A percentile compares a stretch with the other conserved stretches of the same genome.
Conservation (phyloP, 495 filamentous ascomycete species). For the Annulohypoxylon moriforme region DNA sequence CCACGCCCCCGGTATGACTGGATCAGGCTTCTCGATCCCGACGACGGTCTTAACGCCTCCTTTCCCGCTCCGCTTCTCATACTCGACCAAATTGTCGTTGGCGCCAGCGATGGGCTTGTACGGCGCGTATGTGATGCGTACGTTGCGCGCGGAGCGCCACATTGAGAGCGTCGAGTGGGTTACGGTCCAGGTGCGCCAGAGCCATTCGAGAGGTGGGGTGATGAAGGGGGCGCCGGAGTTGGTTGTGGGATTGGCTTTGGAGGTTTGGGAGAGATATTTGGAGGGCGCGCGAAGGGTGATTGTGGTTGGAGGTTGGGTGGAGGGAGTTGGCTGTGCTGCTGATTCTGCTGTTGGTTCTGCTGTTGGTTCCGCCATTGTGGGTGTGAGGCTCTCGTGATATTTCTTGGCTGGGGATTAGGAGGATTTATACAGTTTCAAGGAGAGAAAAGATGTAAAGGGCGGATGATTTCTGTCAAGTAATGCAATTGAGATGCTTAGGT, state of each 20-base stretch:
- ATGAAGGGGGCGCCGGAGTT: slow-evolving; percentile 49
- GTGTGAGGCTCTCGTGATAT: not conserved
- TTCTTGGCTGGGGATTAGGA: not conserved
- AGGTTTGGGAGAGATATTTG: slow-evolving; percentile 50
- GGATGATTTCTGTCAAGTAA: not conserved
- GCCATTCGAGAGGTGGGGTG: slow-evolving; percentile 68
- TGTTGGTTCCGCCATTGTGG: slow-evolving; percentile 39
- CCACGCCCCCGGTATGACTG: slow-evolving; percentile 61
- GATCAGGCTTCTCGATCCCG: slow-evolving; percentile 70
- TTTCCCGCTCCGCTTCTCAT: slow-evolving; percentile 64
- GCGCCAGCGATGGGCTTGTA: slow-evolving; percentile 52
- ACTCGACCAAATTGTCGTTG: slow-evolving; percentile 75
- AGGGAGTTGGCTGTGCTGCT: slow-evolving; percentile 20
- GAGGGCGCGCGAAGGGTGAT: slow-evolving; percentile 59
- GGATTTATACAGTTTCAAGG: not conserved
- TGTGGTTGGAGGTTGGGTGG: slow-evolving; percentile 9
- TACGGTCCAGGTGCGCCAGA: slow-evolving; percentile 77
- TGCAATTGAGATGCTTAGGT: not conserved
- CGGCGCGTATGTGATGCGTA: slow-evolving; percentile 75
- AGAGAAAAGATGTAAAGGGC: not conserved
- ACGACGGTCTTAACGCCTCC: slow-evolving; percentile 64
- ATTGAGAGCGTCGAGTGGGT: slow-evolving; percentile 81
- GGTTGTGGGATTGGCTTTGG: slow-evolving; percentile 29
- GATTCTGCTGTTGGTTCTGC: not conserved
- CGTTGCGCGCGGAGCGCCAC: slow-evolving; percentile 77